These are phyloP conservation scores for Marasmius fiardii DNA, from an alignment of 1,284 basidiomycete genomes.

Conservation along the genomic window DNA sequence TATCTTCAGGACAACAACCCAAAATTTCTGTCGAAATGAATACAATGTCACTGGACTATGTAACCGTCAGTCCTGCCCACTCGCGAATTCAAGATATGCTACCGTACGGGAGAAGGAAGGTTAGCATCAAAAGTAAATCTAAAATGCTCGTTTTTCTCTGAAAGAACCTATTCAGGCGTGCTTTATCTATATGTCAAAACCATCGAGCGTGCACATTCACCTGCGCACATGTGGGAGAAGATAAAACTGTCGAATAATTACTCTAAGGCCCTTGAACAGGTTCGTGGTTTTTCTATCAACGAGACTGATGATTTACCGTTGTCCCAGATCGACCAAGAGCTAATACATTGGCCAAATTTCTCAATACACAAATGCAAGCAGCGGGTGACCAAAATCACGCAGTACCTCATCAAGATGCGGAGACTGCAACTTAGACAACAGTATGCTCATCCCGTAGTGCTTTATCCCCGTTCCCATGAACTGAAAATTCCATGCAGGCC, in stretches of 20 bases:
- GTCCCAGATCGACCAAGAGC: conserved; percentile 85
- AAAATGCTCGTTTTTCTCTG: not conserved
- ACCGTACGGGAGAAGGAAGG: conserved; percentile 96
- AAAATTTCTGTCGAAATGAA: conserved; percentile 98
- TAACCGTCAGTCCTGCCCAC: conserved; percentile 92
- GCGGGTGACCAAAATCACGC: conserved; percentile 97
- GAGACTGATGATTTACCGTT: not conserved
- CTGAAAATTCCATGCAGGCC: conserved; percentile 51
- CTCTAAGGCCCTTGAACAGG: conserved; percentile 91
- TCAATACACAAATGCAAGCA: conserved; percentile 99
- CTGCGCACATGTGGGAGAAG: conserved; percentile 96
- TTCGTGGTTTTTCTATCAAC: conserved; percentile 26
- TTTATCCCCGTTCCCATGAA: not conserved
- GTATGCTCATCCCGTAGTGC: conserved; percentile 45
- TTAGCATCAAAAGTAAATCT: conserved; percentile 31
- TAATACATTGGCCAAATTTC: conserved; percentile 98
- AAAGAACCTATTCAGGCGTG: conserved; percentile 49
- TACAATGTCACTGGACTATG: conserved; percentile 99
- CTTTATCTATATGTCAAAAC: conserved; percentile 99
- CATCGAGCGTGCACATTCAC: conserved; percentile 94
- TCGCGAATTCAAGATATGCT: conserved; percentile 96
- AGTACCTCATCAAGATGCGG: conserved; percentile 98
- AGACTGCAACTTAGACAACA: conserved; percentile 86
- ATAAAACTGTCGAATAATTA: conserved; percentile 95
- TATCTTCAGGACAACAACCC: conserved; percentile 74